These are phyloP conservation scores for Panicum miliaceum DNA, from an alignment of 176 grass and related monocot genomes.

Conservation along the genomic window DNA sequence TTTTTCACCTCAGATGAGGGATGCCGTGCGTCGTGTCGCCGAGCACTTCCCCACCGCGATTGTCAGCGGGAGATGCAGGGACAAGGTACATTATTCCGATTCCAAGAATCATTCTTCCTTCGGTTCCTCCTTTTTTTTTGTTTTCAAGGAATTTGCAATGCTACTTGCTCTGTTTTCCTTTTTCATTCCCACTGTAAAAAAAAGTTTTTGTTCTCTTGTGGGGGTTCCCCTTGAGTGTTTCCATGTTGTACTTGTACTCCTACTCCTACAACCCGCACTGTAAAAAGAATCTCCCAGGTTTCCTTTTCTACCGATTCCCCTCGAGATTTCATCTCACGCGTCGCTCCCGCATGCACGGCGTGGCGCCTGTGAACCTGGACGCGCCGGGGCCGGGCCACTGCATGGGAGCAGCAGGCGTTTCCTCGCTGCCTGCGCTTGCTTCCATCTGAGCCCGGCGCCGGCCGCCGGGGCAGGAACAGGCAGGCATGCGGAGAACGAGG, in stretches of 20 bases:
- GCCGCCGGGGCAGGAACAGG: too few species aligned
- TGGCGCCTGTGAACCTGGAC: constrained; percentile 16
- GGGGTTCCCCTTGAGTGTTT: too few species aligned
- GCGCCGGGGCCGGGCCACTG: neutral
- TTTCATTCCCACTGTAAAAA: neutral
- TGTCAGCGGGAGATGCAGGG: constrained; percentile 78
- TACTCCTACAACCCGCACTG: neutral
- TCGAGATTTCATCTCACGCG: neutral
- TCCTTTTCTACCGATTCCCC: neutral
- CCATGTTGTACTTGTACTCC: neutral
- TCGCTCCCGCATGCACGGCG: constrained; percentile 1
- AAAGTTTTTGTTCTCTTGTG: neutral
- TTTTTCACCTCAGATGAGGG: constrained; percentile 69
- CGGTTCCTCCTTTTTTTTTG: neutral
- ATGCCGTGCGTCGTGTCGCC: constrained; percentile 60
- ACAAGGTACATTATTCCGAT: constrained; percentile 98
- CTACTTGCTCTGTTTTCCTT: neutral
- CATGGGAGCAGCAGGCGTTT: neutral
- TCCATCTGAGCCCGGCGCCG: too few species aligned
- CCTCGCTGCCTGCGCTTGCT: neutral
- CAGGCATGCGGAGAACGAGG: too few species aligned
- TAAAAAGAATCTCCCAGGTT: constrained; percentile 40
- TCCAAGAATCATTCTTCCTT: neutral
- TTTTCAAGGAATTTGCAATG: neutral
- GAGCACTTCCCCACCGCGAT: constrained; percentile 89